Percentiles rank a stretch among this genome's conserved stretches.
phyloP scores from a whole-genome alignment of 2,329 filamentous ascomycete genomes.

The Fusarium drepaniforme region DNA sequence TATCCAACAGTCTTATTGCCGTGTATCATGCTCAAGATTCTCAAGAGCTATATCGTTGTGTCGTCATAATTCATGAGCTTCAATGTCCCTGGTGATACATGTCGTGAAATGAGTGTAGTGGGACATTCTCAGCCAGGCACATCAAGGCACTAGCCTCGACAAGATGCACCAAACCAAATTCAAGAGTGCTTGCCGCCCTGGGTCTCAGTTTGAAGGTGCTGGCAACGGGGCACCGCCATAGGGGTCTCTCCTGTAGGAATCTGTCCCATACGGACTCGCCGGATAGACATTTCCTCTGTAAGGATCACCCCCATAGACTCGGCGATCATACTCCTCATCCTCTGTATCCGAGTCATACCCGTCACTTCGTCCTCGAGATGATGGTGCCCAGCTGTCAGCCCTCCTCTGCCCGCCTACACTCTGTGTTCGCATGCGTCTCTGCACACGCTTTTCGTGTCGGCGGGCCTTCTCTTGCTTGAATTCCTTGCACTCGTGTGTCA shows the following conservation, averaged over 20 bases:
- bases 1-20: constrained; percentile 7
- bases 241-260: constrained; percentile 32
- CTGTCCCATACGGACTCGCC: constrained; percentile 31
- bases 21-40: constrained; percentile 24
- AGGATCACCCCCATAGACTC: constrained; percentile 56
- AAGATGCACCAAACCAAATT: not conserved
- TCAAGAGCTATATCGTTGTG: constrained; percentile 31
- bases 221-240: constrained; percentile 52
- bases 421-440: constrained; percentile 48
- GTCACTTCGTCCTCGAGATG: constrained; percentile 53
- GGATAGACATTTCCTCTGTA: constrained; percentile 32
- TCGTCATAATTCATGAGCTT: constrained; percentile 44
- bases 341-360: constrained; percentile 56
- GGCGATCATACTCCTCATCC: constrained; percentile 54
- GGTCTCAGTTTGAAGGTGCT: constrained; percentile 45
- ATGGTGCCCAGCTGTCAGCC: constrained; percentile 59
- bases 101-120: constrained; percentile 4
- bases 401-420: constrained; percentile 53
- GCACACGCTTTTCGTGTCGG: constrained; percentile 62
- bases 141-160: not conserved
- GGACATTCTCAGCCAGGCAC: not conserved
- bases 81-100: constrained; percentile 12
- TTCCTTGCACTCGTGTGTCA: constrained; percentile 60
- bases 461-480: constrained; percentile 63
- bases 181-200: constrained; percentile 5